Evolutionary conservation across 2,329 filamentous ascomycete species (phyloP).

Genomic region (Hirsutella minnesotensis): DNA sequence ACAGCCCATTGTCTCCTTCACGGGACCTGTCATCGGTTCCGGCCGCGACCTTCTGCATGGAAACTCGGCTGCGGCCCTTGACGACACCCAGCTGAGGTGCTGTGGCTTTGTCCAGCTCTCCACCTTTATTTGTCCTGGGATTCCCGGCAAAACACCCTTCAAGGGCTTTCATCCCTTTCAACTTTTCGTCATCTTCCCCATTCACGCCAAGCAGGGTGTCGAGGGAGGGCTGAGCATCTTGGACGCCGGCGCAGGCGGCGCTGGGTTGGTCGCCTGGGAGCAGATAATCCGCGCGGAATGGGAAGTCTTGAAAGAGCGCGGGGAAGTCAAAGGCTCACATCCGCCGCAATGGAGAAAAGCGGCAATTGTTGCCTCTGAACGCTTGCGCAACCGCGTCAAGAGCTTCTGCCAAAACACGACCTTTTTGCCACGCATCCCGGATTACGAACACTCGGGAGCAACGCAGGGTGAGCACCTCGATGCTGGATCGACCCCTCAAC

Average conservation of each 20-base stretch:
- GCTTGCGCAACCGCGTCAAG: slow-evolving; percentile 64
- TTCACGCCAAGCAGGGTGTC: slow-evolving; percentile 42
- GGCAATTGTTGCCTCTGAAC: slow-evolving; percentile 65
- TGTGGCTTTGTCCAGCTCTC: too few relatives aligned
- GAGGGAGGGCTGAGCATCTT: slow-evolving; percentile 50
- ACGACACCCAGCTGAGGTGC: too few relatives aligned
- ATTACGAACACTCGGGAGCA: slow-evolving; percentile 59
- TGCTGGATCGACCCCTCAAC: slow-evolving; percentile 38
- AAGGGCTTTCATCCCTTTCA: too few relatives aligned
- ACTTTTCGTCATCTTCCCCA: too few relatives aligned
- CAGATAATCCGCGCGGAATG: slow-evolving; percentile 74
- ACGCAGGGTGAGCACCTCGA: slow-evolving; percentile 48
- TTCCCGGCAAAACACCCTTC: too few relatives aligned
- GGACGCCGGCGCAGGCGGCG: slow-evolving; percentile 64
- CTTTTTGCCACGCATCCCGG: slow-evolving; percentile 83
- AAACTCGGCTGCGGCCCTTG: too few relatives aligned
- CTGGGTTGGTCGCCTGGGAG: slow-evolving; percentile 62
- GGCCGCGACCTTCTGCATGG: too few relatives aligned
- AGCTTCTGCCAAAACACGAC: slow-evolving; percentile 76
- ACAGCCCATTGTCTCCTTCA: too few relatives aligned
- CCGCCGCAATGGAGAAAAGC: slow-evolving; percentile 67
- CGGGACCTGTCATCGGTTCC: too few relatives aligned
- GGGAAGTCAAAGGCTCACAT: slow-evolving; percentile 25
- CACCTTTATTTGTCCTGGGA: too few relatives aligned
- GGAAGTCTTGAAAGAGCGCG: slow-evolving; percentile 50